Conservation (phyloP, 2,329 filamentous ascomycete species). For the Botryotinia globosa region DNA sequence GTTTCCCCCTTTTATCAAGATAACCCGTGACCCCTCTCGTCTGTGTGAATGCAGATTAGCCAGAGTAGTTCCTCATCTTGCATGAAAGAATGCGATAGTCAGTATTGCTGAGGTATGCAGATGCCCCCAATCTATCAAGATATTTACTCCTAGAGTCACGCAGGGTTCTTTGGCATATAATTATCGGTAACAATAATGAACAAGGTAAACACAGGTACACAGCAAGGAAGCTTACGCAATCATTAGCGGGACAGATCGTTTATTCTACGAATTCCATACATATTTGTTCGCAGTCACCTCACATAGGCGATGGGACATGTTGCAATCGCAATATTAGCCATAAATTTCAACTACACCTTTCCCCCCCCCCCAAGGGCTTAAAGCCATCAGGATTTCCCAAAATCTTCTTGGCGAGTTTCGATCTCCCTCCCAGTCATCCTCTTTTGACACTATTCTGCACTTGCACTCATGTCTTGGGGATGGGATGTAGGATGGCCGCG, state of each 20-base stretch:
- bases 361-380: background rate
- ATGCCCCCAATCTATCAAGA: background rate
- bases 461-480: background rate
- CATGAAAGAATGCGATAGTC: background rate
- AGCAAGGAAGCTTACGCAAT: background rate
- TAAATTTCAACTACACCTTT: no score
- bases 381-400: background rate
- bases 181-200: background rate
- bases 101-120: background rate
- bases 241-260: background rate
- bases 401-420: background rate
- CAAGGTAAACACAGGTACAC: background rate
- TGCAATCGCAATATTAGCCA: background rate
- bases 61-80: background rate
- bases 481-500: background rate
- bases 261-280: background rate
- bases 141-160: background rate
- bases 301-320: background rate
- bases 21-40: background rate
- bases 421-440: background rate
- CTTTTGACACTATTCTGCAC: background rate
- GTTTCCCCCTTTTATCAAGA: background rate
- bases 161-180: background rate
- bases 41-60: background rate
- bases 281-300: background rate